Base-by-base conservation (phyloP, 345 rosid species). In the Pistacia integerrima region DNA sequence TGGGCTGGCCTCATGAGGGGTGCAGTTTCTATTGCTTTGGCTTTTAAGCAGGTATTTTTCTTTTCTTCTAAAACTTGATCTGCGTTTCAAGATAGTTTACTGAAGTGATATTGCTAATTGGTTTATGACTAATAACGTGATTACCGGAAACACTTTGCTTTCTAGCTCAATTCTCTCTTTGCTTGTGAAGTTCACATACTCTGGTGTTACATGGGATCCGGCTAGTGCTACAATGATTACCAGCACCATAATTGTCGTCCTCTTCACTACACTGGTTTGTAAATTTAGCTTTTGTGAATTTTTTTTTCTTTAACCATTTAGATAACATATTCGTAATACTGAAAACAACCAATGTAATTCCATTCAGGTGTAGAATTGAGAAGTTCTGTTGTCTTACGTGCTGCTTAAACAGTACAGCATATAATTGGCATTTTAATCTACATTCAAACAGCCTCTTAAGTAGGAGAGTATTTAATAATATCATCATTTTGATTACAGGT, bases 1-100 rank as follows among this genome's bases (percentile, higher is more conserved):
- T 95, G 99, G 98, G 98, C 98, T 4, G 97, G 98, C 12, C 85
- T 93, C 22, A 94, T 94, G 90, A 85, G 98, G 80, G 98, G 98
- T 0, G 97, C 97, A 13, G 97, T 93, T 55, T 94, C 98, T 8
- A 88, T 95, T 70, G 99, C 98, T 69, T 82, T 93, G 77, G 98
- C 98, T 82, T 93, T 91, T 80, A 89, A 93, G 71, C 97, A 93
- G 97, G 98, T 94, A 6, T 11, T 74, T 69, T 68, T 59, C 56
- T 62, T 18, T 73, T 33, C 77, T 36, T 12, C 5, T 54, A 52
- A 60, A 74, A 4, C 8, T 41, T 64, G 70, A 22, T 36, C 49
- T 25, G 35, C 14, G 36, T 12, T 67, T 9, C 30, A 16, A 28
- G 30, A 59, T 22, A 22, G 18, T 55, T 52, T 41, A 14, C 1